Base-by-base conservation (phyloP, 2,329 filamentous ascomycete species). In the Aspergillus puulaauensis region DNA sequence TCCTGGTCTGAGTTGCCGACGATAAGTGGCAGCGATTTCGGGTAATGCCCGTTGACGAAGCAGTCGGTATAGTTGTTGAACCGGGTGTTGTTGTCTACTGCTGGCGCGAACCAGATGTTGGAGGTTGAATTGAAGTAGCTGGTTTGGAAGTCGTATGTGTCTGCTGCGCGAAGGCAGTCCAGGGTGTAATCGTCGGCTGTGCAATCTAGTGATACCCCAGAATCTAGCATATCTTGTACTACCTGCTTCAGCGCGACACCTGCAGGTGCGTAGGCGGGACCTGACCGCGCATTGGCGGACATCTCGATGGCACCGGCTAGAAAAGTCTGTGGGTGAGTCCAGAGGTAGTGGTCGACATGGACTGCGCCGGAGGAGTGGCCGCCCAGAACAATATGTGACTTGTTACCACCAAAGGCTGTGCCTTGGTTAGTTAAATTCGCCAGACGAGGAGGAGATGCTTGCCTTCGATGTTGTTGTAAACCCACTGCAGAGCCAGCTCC, bases 1-100 rank as follows among this genome's bases (percentile, higher is more conserved):
- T 66, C 64, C 51, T 62, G 56, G 57, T 66, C 62, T 27, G 64
- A 65, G 56, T 66, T 66, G 3, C 64, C 64, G 33, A 66, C 62
- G 9, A 66, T 60, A 43, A 66, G 31, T 6, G 64, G 62, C 14
- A 66, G 31, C 2, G 59, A 62, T 33, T 55, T 62, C 3, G 64
- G 62, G 39, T 65, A 66, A 3, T 61, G 7, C 7, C 64, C 64
- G 1, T 58, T 40, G n/a, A 37, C 48, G 46, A 65, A 66, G 21
- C 64, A 62, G 39, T 61, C 58, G 19, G 54, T 23, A 43, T 66
- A 66, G 60, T 64, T 61, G 43, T 59, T 57, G 56, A 61, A 66
- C 17, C 62, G 62, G 43, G 62, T 65, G 57, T 62, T 56, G 23
- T 64, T 41, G 24, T 66, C 64, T 19, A 65, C 53, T 9, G 52